Evolutionary conservation across 1,284 basidiomycete species (phyloP), one percentile per base, ranked within the genome.

Genomic region (Sphagnurus paluster): DNA sequence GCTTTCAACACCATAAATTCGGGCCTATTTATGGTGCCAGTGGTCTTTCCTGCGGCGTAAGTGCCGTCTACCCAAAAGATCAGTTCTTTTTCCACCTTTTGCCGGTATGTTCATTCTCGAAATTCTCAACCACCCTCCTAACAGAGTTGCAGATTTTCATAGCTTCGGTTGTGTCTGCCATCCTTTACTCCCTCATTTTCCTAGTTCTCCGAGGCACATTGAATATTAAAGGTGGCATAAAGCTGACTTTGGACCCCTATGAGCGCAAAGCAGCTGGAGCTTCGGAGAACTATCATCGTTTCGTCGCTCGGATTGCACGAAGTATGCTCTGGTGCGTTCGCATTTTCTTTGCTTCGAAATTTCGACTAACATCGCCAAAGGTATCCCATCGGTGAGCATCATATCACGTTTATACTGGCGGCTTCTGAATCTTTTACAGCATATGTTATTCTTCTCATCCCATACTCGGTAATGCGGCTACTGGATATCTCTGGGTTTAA

Each of bases 241-340:
- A 71, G 56, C 52, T 83, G 23, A 74, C 67, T 29, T 52, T 80
- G 35, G 68, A 75, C 52, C 72, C 72, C 21, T 63, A 74, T 30
- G 67, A 71, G 39, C 68, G 76, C 44, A 75, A 73, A 71, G 67
- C 62, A 28, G 63, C 59, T 26, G 59, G 60, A 23, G 60, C 63
- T 49, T 63, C 54, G 4, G 72, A 74, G 44, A 70, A 76, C 44
- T 86, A 86, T 57, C 73, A 77, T 46, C 72, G 68, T 17, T 86
- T 87, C 57, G 70, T 87, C 21, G 68, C 69, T 29, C 70, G 73
- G 16, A 72, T 88, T 42, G 75, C 82, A 21, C 71, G 72, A 47
- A 81, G 76, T 52, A 82, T 87, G 80, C 65, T 87, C 35, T 88
- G 83, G 86, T 86, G 54, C 48, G 76, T 55, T 11, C 13, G n/a